Conservation (phyloP, 257 asterid genomes). For the Ligustrum vulgare region DNA sequence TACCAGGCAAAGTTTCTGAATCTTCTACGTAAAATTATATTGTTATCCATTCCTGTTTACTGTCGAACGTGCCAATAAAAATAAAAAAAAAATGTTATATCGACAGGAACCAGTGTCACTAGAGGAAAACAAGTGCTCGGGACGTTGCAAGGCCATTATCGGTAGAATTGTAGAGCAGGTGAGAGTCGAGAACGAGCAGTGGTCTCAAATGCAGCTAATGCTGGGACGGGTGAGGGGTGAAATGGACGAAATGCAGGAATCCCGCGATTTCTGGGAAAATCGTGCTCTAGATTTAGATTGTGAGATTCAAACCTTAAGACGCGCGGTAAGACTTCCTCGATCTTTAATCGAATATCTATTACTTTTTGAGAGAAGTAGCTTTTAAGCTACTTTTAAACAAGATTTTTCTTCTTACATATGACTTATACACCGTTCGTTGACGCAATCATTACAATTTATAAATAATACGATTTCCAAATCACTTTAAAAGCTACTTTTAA, state of each 20-base stretch:
- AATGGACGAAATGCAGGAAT: constrained; percentile 69
- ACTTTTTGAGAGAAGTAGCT: no score
- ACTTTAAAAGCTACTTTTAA: no score
- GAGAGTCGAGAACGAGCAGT: constrained; percentile 87
- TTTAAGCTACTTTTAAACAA: no score
- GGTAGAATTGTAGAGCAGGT: constrained; percentile 75
- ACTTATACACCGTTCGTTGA: no score
- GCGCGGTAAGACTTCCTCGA: constrained; percentile 44
- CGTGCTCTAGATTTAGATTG: constrained; percentile 48
- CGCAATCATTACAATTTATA: no score
- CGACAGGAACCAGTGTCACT: constrained; percentile 2
- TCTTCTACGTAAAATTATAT: not conserved
- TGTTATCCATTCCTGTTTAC: not conserved
- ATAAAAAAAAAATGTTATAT: not conserved
- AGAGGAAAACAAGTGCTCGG: constrained; percentile 59
- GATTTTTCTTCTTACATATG: no score
- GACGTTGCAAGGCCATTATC: constrained; percentile 74
- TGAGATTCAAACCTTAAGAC: constrained; percentile 47
- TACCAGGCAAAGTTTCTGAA: constrained; percentile 35
- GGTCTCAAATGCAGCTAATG: constrained; percentile 97
- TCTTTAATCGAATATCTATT: no score
- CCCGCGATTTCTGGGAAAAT: constrained; percentile 76
- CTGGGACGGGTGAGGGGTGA: constrained; percentile 68
- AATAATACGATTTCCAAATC: no score
- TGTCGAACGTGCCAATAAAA: not conserved